Conservation (phyloP, 768 basidiomycete genomes). For the Hortiboletus flavorubellus region DNA sequence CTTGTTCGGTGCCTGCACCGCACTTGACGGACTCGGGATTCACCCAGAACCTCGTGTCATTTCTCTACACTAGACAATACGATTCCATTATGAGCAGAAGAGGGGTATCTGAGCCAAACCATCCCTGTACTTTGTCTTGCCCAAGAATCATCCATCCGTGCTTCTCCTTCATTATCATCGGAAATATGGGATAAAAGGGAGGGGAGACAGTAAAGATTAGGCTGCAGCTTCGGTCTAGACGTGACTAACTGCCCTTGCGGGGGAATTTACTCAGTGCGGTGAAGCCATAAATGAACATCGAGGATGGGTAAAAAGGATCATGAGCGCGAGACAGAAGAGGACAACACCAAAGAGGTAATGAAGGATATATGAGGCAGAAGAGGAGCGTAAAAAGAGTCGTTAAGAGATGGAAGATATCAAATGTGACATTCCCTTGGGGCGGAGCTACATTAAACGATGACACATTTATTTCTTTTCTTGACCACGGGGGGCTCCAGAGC, state of each 20-base stretch:
- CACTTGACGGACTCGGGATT: background rate
- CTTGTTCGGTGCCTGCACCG: background rate
- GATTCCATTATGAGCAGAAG: slow-evolving; percentile 18
- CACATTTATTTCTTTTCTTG: slow-evolving; percentile 76
- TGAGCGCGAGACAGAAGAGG: slow-evolving; percentile 15
- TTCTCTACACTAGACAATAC: slow-evolving; percentile 12
- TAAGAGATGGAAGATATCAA: slow-evolving; percentile 34
- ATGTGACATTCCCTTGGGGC: slow-evolving; percentile 25
- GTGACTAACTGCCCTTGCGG: slow-evolving; percentile 20
- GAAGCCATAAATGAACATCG: slow-evolving; percentile 23
- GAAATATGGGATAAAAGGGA: slow-evolving; percentile 2
- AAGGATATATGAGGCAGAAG: slow-evolving; percentile 37
- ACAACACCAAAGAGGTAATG: slow-evolving; percentile 23
- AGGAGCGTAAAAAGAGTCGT: slow-evolving; percentile 33
- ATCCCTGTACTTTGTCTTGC: slow-evolving; percentile 18
- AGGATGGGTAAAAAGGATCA: slow-evolving; percentile 25
- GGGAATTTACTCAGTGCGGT: slow-evolving; percentile 28
- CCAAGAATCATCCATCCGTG: slow-evolving; percentile 17
- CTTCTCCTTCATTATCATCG: slow-evolving; percentile 9
- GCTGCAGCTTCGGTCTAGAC: slow-evolving; percentile 25
- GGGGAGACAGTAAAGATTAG: slow-evolving; percentile 20
- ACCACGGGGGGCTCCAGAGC: slow-evolving; percentile 96
- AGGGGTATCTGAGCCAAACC: slow-evolving; percentile 20
- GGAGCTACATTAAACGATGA: slow-evolving; percentile 65
- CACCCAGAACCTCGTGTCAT: slow-evolving; percentile 14